A percentile compares a stretch with the other conserved stretches of the same genome.
These are phyloP conservation scores for Hymenoscyphus linearis DNA, from an alignment of 2,329 filamentous ascomycete genomes.

Conservation along the genomic window DNA sequence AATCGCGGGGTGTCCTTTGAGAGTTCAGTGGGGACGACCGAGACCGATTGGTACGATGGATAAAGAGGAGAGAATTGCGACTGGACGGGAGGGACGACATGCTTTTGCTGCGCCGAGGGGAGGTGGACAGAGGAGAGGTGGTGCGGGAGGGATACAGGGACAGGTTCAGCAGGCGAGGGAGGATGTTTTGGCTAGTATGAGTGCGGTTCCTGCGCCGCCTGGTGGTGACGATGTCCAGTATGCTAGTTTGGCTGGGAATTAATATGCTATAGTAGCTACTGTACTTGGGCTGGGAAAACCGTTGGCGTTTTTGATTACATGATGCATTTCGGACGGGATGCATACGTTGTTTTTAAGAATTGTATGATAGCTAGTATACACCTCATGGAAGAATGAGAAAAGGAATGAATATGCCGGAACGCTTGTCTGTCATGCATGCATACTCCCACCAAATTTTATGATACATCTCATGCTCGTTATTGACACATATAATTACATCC, in stretches of 20 bases:
- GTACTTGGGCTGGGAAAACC: constrained; percentile 17
- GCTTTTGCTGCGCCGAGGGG: constrained; percentile 44
- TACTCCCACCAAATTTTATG: neutral
- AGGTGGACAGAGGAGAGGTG: constrained; percentile 33
- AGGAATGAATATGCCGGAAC: neutral
- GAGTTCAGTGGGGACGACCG: constrained; percentile 88
- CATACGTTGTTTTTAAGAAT: no score
- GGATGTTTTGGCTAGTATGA: constrained; percentile 30
- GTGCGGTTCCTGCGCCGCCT: constrained; percentile 67
- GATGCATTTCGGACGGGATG: neutral
- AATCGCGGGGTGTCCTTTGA: constrained; percentile 82
- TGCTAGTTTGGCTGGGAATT: constrained; percentile 79
- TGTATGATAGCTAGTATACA: constrained; percentile 4
- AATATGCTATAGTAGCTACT: constrained; percentile 34
- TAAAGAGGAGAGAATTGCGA: constrained; percentile 73
- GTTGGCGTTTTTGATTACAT: constrained; percentile 24
- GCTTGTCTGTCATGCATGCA: neutral
- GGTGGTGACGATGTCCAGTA: constrained; percentile 75
- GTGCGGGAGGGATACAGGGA: constrained; percentile 25
- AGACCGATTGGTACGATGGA: constrained; percentile 90
- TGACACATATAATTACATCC: neutral
- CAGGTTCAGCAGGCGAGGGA: constrained; percentile 21
- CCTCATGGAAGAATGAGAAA: neutral
- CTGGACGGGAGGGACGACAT: constrained; percentile 71
- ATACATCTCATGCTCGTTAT: neutral